These are phyloP conservation scores for Phytophthora podocarpi DNA, from an alignment of 352 stramenopile species.

Conservation along the genomic window DNA sequence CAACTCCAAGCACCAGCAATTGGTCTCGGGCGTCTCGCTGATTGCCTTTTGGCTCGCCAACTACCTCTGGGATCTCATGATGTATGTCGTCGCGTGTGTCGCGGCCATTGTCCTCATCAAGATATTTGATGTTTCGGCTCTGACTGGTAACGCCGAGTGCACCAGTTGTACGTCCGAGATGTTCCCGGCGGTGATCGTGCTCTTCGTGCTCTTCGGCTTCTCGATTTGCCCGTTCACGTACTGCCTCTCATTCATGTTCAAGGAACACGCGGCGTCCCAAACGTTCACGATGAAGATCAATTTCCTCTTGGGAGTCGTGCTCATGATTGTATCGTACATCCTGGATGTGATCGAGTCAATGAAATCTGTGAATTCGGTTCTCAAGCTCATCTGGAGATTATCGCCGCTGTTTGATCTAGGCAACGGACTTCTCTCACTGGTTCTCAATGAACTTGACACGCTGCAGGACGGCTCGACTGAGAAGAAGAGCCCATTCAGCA, in stretches of 20 bases:
- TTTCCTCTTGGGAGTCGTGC: conserved; percentile 62
- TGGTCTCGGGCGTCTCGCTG: conserved; percentile 94
- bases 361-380: conserved; percentile 44
- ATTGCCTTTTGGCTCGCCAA: conserved; percentile 97
- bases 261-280: conserved; percentile 68
- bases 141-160: conserved; percentile 49
- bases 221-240: conserved; percentile 75
- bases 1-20: conserved; percentile 97
- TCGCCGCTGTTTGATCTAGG: conserved; percentile 72
- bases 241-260: conserved; percentile 69
- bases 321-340: conserved; percentile 67
- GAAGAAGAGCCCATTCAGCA: conserved; percentile 59
- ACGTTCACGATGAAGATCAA: conserved; percentile 78
- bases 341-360: conserved; percentile 57
- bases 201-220: conserved; percentile 66
- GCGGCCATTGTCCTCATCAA: conserved; percentile 55
- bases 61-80: conserved; percentile 92
- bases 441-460: conserved; percentile 44
- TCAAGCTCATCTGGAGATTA: conserved; percentile 77
- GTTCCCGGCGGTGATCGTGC: conserved; percentile 53
- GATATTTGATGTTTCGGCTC: conserved; percentile 52
- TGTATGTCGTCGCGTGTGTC: conserved; percentile 86
- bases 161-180: conserved; percentile 49
- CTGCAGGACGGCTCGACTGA: conserved; percentile 32
- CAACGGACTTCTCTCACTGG: conserved; percentile 47